These are phyloP conservation scores for Zygosaccharomyces sapae DNA, from an alignment of 1,139 yeast species.

Conservation along the genomic window DNA sequence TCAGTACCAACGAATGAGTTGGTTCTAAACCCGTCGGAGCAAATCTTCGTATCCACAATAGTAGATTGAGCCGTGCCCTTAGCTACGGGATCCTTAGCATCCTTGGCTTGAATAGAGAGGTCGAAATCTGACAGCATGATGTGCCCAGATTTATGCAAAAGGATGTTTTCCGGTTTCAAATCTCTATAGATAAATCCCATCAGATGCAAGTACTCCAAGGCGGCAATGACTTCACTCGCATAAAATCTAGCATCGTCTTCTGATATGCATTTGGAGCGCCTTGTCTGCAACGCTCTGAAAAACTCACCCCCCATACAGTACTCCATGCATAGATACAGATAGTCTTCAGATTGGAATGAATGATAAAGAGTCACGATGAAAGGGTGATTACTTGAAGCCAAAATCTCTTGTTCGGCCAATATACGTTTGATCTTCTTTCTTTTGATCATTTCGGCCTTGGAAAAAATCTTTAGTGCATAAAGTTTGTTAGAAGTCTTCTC, in stretches of 20 bases:
- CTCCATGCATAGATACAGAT: conserved; percentile 94
- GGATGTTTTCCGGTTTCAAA: conserved; percentile 89
- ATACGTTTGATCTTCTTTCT: conserved; percentile 93
- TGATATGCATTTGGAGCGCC: conserved; percentile 77
- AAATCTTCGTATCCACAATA: conserved; percentile 78
- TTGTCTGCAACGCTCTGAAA: conserved; percentile 90
- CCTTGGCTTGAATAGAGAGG: conserved; percentile 81
- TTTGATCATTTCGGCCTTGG: conserved; percentile 90
- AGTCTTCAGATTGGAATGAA: conserved; percentile 91
- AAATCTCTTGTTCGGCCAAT: conserved; percentile 91
- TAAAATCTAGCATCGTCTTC: conserved; percentile 91
- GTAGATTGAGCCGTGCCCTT: conserved; percentile 30
- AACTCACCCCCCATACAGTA: conserved; percentile 99
- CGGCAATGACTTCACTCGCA: conserved; percentile 97
- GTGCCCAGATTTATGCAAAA: conserved; percentile 93
- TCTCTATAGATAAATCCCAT: conserved; percentile 97
- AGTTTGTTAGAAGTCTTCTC: conserved; percentile 71
- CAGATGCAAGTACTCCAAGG: conserved; percentile 86
- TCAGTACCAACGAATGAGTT: conserved; percentile 98
- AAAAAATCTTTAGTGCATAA: conserved; percentile 89
- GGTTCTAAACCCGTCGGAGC: conserved; percentile 92
- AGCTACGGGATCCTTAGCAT: conserved; percentile 51
- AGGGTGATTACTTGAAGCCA: conserved; percentile 94
- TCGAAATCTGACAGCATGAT: conserved; percentile 98
- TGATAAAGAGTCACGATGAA: conserved; percentile 94